Evolutionary conservation across 140 eudicot species (phyloP).

Genomic region (Bidens hawaiensis): DNA sequence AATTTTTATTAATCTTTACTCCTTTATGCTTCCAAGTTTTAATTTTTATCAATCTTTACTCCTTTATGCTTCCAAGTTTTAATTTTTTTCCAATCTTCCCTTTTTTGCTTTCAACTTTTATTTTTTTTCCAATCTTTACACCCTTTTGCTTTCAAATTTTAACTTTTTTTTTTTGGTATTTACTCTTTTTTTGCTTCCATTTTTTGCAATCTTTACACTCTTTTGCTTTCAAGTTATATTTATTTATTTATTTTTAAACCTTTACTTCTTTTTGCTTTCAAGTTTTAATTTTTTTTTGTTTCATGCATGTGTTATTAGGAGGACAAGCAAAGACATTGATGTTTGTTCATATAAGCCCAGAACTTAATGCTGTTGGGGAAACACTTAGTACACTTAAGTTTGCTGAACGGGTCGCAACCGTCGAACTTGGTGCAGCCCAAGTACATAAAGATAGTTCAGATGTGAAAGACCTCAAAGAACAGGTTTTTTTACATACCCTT

Average conservation of each 20-base stretch:
- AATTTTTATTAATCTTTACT: too few relatives aligned
- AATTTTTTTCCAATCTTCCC: neutral
- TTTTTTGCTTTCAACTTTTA: neutral
- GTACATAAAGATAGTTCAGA: slow-evolving; percentile 84
- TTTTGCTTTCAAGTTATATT: too few relatives aligned
- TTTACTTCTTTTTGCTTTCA: slow-evolving; percentile 1
- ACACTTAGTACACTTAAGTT: slow-evolving; percentile 96
- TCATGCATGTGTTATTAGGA: slow-evolving; percentile 37
- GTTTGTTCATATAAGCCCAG: slow-evolving; percentile 99
- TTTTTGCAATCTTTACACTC: too few relatives aligned
- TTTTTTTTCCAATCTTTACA: neutral
- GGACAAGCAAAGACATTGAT: slow-evolving; percentile 98
- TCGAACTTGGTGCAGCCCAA: slow-evolving; percentile 97
- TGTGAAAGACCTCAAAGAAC: slow-evolving; percentile 93
- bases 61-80: neutral
- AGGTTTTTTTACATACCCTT: slow-evolving; percentile 39
- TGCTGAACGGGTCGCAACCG: slow-evolving; percentile 97
- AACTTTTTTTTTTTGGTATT: neutral
- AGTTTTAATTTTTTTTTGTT: neutral
- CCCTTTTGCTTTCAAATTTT: neutral
- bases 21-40: neutral
- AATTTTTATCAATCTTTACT: neutral
- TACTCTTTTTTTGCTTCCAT: too few relatives aligned
- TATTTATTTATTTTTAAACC: too few relatives aligned
- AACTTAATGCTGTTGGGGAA: slow-evolving; percentile 91